Conservation (phyloP, 495 filamentous ascomycete genomes). For the Talaromyces liani region DNA sequence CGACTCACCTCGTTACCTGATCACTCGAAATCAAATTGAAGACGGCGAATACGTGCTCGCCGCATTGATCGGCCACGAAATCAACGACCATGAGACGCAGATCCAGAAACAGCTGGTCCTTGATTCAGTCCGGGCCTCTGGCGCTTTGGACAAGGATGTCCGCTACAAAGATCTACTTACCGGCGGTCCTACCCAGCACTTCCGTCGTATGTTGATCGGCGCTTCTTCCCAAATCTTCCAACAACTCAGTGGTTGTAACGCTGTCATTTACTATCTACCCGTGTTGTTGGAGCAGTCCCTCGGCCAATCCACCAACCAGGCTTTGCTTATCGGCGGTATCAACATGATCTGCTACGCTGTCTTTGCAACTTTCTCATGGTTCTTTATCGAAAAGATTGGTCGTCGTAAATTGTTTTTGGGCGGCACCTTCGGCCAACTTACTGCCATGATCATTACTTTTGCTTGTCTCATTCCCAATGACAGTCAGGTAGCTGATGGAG, state of each 20-base stretch:
- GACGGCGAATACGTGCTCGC: conserved; percentile 65
- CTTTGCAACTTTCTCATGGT: conserved; percentile 71
- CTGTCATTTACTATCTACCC: conserved; percentile 82
- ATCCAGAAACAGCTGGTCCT: conserved; percentile 50
- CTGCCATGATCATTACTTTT: conserved; percentile 70
- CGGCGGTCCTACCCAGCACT: conserved; percentile 35
- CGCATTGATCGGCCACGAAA: conserved; percentile 16
- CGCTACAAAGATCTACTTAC: conserved; percentile 34
- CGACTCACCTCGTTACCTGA: conserved; percentile 70
- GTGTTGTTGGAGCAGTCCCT: conserved; percentile 66
- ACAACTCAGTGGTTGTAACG: conserved; percentile 70
- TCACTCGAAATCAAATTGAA: conserved; percentile 56
- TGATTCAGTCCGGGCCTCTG: conserved; percentile 57
- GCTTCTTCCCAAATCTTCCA: conserved; percentile 71
- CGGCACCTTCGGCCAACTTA: conserved; percentile 61
- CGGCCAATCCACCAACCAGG: conserved; percentile 49
- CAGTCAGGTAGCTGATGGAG: conserved; percentile 50
- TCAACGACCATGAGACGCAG: conserved; percentile 9
- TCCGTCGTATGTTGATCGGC: conserved; percentile 44
- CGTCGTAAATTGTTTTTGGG: conserved; percentile 67
- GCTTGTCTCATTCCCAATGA: conserved; percentile 56
- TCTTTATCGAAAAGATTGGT: conserved; percentile 72
- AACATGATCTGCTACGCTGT: conserved; percentile 76
- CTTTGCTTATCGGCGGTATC: conserved; percentile 70
- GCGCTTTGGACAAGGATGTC: conserved; percentile 26